A percentile compares a stretch with the other conserved stretches of the same genome.
Conservation (phyloP, 371 early-diverging fungal species). For the Nosema muscidifuracis region DNA sequence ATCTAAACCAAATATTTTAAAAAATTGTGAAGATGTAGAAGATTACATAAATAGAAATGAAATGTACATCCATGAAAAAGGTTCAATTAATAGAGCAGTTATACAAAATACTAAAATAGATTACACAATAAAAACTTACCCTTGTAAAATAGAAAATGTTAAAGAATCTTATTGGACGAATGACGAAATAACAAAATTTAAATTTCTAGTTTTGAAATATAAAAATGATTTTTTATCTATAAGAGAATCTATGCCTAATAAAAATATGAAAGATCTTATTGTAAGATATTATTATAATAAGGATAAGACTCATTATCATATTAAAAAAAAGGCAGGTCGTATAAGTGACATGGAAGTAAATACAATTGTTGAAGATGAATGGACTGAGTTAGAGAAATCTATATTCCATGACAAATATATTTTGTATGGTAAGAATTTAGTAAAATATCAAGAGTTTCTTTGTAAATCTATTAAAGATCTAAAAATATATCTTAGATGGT, state of each 20-base stretch:
- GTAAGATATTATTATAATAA: constrained; percentile 49
- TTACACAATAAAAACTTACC: not conserved
- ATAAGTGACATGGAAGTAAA: constrained; percentile 48
- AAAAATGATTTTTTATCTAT: constrained; percentile 47
- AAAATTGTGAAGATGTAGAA: not conserved
- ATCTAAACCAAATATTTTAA: not conserved
- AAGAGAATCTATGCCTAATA: constrained; percentile 15
- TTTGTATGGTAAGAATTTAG: constrained; percentile 40
- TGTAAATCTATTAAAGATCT: constrained; percentile 51
- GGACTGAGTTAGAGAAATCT: constrained; percentile 49
- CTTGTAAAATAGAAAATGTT: not conserved
- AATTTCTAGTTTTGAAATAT: constrained; percentile 24
- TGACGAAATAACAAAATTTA: constrained; percentile 31
- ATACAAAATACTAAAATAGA: not conserved
- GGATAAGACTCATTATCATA: constrained; percentile 34
- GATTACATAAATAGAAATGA: not conserved
- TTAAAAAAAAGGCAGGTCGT: constrained; percentile 42
- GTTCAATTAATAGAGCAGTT: not conserved
- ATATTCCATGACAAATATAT: constrained; percentile 25
- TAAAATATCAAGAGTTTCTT: constrained; percentile 33
- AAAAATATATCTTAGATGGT: constrained; percentile 52
- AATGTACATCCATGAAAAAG: not conserved
- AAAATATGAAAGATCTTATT: constrained; percentile 29
- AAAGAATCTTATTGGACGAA: constrained; percentile 5
- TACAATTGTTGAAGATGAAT: constrained; percentile 34